Conservation (phyloP, 306 rosid genomes). For the Cucumis hystrix region DNA sequence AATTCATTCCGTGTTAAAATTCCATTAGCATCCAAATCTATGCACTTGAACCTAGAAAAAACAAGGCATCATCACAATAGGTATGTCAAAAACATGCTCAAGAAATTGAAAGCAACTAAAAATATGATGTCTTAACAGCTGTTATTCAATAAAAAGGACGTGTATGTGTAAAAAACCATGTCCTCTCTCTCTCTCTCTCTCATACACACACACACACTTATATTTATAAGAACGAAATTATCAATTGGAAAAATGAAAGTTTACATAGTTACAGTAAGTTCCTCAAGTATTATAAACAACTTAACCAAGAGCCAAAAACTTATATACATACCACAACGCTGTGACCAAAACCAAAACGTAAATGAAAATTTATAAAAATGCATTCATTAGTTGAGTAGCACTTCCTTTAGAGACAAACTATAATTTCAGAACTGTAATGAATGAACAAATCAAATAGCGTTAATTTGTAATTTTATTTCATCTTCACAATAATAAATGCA, state of each 20-base stretch:
- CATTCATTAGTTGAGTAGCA: not conserved
- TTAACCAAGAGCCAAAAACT: not conserved
- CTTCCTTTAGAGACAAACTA: not conserved
- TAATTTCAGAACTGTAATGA: not conserved
- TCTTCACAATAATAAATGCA: not conserved
- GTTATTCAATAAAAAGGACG: not conserved
- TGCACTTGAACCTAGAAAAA: constrained; percentile 81
- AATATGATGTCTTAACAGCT: not conserved
- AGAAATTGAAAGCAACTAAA: not conserved
- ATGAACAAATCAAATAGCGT: not conserved
- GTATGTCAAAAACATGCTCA: not conserved
- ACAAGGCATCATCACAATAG: not conserved
- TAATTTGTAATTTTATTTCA: not conserved
- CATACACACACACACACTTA: no score
- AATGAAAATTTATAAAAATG: not conserved
- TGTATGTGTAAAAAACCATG: not conserved
- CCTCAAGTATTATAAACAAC: not conserved
- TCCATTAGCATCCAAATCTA: constrained; percentile 97
- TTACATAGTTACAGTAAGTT: not conserved
- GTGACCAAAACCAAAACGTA: not conserved
- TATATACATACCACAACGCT: not conserved
- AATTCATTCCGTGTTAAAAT: constrained; percentile 81
- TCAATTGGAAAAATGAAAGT: not conserved
- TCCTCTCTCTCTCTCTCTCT: no score
- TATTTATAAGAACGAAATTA: not conserved